Conservation (phyloP, 2,329 filamentous ascomycete genomes). For the Aspergillus thermomutatus region DNA sequence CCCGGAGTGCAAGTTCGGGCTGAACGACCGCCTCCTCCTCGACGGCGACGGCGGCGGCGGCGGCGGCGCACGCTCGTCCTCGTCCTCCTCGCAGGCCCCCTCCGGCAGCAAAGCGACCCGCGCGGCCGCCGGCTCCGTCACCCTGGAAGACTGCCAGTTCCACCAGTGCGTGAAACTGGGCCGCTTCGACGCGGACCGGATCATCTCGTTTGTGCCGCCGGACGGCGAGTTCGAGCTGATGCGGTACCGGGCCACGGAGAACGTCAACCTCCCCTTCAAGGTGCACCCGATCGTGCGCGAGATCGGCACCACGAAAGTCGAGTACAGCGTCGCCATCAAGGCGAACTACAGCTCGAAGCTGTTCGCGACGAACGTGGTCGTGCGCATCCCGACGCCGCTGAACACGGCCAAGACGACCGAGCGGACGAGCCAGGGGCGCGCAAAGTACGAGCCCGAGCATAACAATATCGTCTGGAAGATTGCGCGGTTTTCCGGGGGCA, state of each 20-base stretch:
- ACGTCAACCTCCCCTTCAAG: constrained; percentile 98
- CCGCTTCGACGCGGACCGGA: constrained; percentile 93
- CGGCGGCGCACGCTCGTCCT: constrained; percentile 67
- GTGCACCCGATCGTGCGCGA: constrained; percentile 98
- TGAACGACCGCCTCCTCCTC: constrained; percentile 92
- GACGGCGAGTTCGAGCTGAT: constrained; percentile 98
- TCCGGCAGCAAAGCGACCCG: constrained; percentile 78
- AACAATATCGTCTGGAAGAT: constrained; percentile 99
- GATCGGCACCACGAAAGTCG: constrained; percentile 92
- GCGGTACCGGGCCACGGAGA: constrained; percentile 96
- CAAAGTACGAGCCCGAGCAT: constrained; percentile 96
- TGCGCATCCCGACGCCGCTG: constrained; percentile 90
- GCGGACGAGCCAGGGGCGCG: constrained; percentile 90
- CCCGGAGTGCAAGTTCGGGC: constrained; percentile 97
- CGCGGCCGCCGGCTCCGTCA: constrained; percentile 91
- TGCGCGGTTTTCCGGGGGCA: constrained; percentile 95
- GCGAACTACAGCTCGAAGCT: constrained; percentile 96
- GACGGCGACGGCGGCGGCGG: constrained; percentile 65
- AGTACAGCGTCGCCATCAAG: constrained; percentile 96
- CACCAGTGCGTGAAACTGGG: constrained; percentile 98
- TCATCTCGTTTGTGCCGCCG: constrained; percentile 94
- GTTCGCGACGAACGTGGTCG: constrained; percentile 93
- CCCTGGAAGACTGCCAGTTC: constrained; percentile 96
- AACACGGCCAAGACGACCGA: constrained; percentile 95
- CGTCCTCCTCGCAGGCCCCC: constrained; percentile 44